Evolutionary conservation across 1,284 basidiomycete species (phyloP).

Genomic region (Puccinia sorghi): DNA sequence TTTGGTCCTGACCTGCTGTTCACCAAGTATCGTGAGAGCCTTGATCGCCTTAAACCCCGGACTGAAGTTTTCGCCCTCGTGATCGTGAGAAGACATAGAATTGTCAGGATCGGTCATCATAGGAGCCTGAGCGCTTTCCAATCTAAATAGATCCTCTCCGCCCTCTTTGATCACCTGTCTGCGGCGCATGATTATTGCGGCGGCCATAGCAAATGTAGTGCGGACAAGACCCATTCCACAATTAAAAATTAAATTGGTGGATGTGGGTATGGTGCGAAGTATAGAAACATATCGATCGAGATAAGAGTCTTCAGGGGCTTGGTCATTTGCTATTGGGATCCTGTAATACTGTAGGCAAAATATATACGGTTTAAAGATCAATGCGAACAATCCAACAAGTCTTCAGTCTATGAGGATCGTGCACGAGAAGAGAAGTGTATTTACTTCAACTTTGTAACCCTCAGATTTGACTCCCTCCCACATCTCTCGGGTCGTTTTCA

Average conservation of each 20-base stretch:
- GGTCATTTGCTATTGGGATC: conserved; percentile 87
- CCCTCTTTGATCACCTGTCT: conserved; percentile 79
- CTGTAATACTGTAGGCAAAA: conserved; percentile 60
- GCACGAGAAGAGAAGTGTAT: conserved; percentile 52
- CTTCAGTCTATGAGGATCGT: conserved; percentile 13
- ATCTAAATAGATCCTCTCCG: conserved; percentile 74
- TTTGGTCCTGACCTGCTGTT: conserved; percentile 52
- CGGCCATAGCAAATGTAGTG: conserved; percentile 96
- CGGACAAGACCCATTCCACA: conserved; percentile 97
- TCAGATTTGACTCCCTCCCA: conserved; percentile 75
- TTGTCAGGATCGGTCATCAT: neutral
- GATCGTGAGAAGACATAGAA: neutral
- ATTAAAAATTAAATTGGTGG: conserved; percentile 85
- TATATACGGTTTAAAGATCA: conserved; percentile 2
- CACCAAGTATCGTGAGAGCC: conserved; percentile 52
- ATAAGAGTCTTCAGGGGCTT: conserved; percentile 72
- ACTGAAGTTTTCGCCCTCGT: neutral
- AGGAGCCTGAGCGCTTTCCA: conserved; percentile 64
- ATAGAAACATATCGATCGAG: conserved; percentile 87
- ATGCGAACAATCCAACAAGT: conserved; percentile 17
- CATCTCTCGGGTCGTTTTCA: conserved; percentile 83
- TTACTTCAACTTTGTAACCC: conserved; percentile 86
- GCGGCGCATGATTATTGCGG: conserved; percentile 82
- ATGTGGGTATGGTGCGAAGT: conserved; percentile 74
- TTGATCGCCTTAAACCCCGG: conserved; percentile 46